These are phyloP conservation scores for Rubroboletus satanas DNA, from an alignment of 768 basidiomycete genomes.

Conservation along the genomic window DNA sequence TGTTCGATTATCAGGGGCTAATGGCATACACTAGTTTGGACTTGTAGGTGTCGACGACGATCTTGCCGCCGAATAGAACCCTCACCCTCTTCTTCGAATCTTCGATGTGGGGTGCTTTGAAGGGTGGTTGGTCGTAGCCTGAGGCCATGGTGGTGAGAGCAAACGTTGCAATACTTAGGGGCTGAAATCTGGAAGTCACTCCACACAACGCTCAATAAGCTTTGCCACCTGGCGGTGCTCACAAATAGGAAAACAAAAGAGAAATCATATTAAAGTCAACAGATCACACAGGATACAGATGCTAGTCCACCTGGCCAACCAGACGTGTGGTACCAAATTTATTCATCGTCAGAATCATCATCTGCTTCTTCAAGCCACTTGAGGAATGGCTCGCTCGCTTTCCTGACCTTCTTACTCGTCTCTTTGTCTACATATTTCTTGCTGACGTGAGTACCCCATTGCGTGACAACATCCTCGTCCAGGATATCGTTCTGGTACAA, in stretches of 20 bases:
- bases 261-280: slow-evolving; percentile 4
- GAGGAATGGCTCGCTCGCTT: slow-evolving; percentile 92
- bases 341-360: slow-evolving; percentile 48
- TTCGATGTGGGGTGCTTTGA: slow-evolving; percentile 47
- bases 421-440: slow-evolving; percentile 97
- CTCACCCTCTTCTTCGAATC: slow-evolving; percentile 48
- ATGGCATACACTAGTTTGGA: slow-evolving; percentile 56
- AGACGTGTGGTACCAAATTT: not conserved
- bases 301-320: not conserved
- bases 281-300: slow-evolving; percentile 14
- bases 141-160: slow-evolving; percentile 13
- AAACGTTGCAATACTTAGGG: not conserved
- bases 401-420: slow-evolving; percentile 90
- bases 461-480: slow-evolving; percentile 83
- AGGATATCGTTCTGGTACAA: slow-evolving; percentile 91
- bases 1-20: not conserved
- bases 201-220: not conserved
- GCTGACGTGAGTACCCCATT: slow-evolving; percentile 96
- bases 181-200: not conserved
- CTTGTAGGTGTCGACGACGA: slow-evolving; percentile 52
- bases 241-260: not conserved
- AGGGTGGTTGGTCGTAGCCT: slow-evolving; percentile 27
- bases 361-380: slow-evolving; percentile 95
- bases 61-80: slow-evolving; percentile 48
- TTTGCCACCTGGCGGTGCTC: not conserved